Evolutionary conservation across 192 early-diverging fungal species (phyloP).

Genomic region (Borealophlyctis nickersoniae): DNA sequence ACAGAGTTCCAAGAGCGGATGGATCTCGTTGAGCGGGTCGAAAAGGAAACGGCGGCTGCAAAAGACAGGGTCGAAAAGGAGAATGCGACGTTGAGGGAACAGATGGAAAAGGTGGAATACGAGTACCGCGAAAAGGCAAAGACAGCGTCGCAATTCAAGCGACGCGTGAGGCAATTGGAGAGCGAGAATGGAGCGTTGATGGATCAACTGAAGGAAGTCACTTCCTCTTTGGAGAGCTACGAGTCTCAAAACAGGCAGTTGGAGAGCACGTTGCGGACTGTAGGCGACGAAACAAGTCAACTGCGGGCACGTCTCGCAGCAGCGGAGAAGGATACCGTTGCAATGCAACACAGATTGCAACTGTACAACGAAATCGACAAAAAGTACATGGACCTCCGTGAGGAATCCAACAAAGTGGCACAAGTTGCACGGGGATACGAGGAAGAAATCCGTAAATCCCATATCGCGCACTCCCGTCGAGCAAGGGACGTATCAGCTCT

Average conservation of each 20-base stretch:
- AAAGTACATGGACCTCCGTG: constrained; percentile 28
- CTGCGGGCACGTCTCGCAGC: constrained; percentile 9
- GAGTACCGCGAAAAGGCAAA: constrained; percentile 32
- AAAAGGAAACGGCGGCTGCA: constrained; percentile 27
- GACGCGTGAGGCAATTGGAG: constrained; percentile 28
- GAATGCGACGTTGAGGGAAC: constrained; percentile 10
- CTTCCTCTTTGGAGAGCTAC: background rate
- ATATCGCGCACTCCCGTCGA: background rate
- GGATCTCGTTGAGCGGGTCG: constrained; percentile 29
- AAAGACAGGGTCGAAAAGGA: constrained; percentile 29
- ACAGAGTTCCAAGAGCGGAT: constrained; percentile 20
- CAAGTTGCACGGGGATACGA: constrained; percentile 7
- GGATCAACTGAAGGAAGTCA: constrained; percentile 2
- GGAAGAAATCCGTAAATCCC: constrained; percentile 17
- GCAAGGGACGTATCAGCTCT: background rate
- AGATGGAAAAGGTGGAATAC: constrained; percentile 14
- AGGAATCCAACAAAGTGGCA: constrained; percentile 24
- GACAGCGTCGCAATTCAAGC: constrained; percentile 14
- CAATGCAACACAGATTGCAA: constrained; percentile 21
- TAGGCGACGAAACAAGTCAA: constrained; percentile 21
- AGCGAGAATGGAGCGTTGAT: constrained; percentile 22
- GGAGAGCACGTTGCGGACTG: background rate
- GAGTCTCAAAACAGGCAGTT: constrained; percentile 14
- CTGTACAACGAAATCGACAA: constrained; percentile 29
- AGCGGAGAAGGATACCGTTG: constrained; percentile 29